These are phyloP conservation scores for Lentithecium fluviatile DNA, from an alignment of 495 filamentous ascomycete species.

Conservation along the genomic window DNA sequence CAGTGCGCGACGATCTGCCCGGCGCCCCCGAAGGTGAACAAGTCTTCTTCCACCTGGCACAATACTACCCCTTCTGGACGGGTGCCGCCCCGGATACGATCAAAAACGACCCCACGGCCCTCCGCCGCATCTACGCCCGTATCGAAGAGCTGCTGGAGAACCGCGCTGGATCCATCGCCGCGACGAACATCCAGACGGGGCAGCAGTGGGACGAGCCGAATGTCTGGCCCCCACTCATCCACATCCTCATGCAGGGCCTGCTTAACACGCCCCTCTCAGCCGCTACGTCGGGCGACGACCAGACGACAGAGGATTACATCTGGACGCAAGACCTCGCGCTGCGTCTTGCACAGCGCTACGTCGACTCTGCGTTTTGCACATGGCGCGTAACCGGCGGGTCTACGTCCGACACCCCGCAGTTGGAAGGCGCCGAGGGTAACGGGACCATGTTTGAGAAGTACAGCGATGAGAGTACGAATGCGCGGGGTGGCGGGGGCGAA, in stretches of 20 bases:
- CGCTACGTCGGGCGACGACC: not conserved
- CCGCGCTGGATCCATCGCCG: constrained; percentile 34
- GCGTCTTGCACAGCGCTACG: constrained; percentile 36
- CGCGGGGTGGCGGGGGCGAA: constrained; percentile 35
- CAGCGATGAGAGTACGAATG: constrained; percentile 27
- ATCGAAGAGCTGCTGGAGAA: constrained; percentile 25
- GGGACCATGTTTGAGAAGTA: constrained; percentile 42
- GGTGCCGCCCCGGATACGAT: constrained; percentile 32
- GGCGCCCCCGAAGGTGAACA: constrained; percentile 32
- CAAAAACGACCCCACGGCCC: constrained; percentile 33
- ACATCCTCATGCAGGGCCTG: constrained; percentile 37
- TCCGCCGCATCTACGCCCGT: constrained; percentile 23
- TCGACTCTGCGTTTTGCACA: constrained; percentile 39
- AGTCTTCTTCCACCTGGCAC: constrained; percentile 23
- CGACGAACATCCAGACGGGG: constrained; percentile 34
- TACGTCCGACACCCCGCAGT: constrained; percentile 17
- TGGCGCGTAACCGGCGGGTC: constrained; percentile 37
- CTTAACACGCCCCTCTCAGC: constrained; percentile 32
- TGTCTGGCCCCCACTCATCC: constrained; percentile 37
- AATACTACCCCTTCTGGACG: constrained; percentile 41
- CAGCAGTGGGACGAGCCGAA: constrained; percentile 41
- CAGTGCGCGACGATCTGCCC: constrained; percentile 8
- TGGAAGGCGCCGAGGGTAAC: constrained; percentile 15
- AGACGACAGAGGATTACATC: constrained; percentile 27
- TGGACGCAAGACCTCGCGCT: constrained; percentile 32